Conservation (phyloP, 2,329 filamentous ascomycete genomes). For the Aureobasidium uvarum region DNA sequence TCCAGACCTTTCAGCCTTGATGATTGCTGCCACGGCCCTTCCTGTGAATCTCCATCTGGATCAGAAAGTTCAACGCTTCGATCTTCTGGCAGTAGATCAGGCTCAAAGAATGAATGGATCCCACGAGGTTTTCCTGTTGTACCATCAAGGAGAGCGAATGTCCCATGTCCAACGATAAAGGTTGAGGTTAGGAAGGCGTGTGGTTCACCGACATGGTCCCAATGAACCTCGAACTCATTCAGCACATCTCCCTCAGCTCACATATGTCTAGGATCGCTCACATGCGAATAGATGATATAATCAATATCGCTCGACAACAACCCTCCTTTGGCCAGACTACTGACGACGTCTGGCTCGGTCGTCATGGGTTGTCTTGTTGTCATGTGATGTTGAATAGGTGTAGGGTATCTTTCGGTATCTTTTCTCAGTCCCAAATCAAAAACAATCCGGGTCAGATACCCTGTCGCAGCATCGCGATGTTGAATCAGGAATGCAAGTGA, state of each 20-base stretch:
- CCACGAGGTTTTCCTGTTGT: conserved; percentile 34
- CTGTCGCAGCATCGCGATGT: conserved; percentile 40
- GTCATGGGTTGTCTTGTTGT: conserved; percentile 47
- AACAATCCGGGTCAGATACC: conserved; percentile 43
- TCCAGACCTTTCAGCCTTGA: background rate
- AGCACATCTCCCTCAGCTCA: background rate
- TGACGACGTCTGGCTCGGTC: conserved; percentile 47
- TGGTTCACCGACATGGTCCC: conserved; percentile 59
- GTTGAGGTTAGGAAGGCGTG: conserved; percentile 50
- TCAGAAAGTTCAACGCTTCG: conserved; percentile 34
- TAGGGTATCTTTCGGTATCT: conserved; percentile 46
- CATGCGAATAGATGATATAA: conserved; percentile 52
- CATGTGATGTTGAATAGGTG: conserved; percentile 48
- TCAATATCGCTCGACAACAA: conserved; percentile 42
- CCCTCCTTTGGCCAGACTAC: conserved; percentile 41
- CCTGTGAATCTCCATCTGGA: background rate
- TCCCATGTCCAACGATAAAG: conserved; percentile 54
- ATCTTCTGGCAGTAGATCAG: conserved; percentile 43
- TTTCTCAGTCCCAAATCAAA: conserved; percentile 57
- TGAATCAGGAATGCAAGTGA: conserved; percentile 55
- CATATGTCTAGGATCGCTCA: background rate
- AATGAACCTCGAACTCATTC: conserved; percentile 46
- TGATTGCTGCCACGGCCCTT: background rate
- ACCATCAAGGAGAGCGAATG: conserved; percentile 42
- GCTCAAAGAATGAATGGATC: conserved; percentile 46